phyloP scores from a whole-genome alignment of 805 yeast genomes.

The Ogataea allantospora region DNA sequence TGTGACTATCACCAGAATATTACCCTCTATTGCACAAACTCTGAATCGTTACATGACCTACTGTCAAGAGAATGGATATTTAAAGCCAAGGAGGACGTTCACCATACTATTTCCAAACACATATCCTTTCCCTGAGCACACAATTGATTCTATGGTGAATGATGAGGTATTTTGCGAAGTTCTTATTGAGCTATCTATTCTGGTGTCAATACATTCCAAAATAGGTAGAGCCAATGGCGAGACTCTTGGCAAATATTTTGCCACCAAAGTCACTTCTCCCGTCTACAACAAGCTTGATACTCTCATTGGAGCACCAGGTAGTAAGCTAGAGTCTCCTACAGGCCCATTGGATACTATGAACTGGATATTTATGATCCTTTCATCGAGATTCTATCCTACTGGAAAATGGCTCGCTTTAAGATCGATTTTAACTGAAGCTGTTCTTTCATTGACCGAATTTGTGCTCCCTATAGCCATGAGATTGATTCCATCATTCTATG shows the following conservation, averaged over 20 bases:
- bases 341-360: constrained; percentile 21
- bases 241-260: constrained; percentile 7
- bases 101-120: constrained; percentile 66
- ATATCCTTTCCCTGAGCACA: constrained; percentile 61
- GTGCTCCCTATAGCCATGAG: constrained; percentile 48
- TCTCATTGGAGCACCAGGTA: constrained; percentile 12
- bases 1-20: constrained; percentile 47
- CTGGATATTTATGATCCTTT: constrained; percentile 47
- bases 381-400: constrained; percentile 60
- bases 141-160: constrained; percentile 72
- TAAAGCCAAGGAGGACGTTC: constrained; percentile 59
- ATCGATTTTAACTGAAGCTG: constrained; percentile 54
- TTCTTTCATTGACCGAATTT: constrained; percentile 53
- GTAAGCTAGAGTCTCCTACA: constrained; percentile 7
- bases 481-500: constrained; percentile 50
- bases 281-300: constrained; percentile 13
- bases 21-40: constrained; percentile 53
- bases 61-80: constrained; percentile 42
- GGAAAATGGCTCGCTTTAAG: constrained; percentile 72
- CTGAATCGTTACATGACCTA: constrained; percentile 52
- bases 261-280: constrained; percentile 4
- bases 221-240: constrained; percentile 13
- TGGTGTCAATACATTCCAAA: constrained; percentile 56
- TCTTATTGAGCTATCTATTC: constrained; percentile 62
- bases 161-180: constrained; percentile 71